Conservation (phyloP, 23 red algal genomes). For the Chondrus crispus region DNA sequence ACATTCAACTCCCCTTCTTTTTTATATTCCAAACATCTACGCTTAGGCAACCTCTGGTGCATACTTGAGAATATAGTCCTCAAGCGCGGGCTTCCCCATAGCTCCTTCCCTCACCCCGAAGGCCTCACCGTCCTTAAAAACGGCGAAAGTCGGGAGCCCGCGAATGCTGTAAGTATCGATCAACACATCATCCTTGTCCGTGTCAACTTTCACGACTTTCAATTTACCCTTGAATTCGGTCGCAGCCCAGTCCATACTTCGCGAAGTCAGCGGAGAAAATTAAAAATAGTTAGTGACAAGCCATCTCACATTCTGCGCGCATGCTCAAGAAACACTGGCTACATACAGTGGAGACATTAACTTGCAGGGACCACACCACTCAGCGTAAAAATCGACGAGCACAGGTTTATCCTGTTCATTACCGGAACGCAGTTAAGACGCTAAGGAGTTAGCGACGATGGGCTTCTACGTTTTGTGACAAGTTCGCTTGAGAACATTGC, state of each 20-base stretch:
- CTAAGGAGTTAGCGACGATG: neutral
- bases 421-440: neutral
- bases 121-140: constrained; percentile 72
- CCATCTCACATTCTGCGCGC: neutral
- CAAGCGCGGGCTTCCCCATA: constrained; percentile 79
- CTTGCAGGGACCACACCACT: constrained; percentile 98
- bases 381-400: constrained; percentile 92
- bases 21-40: no score
- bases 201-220: constrained; percentile 93
- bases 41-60: constrained; percentile 13
- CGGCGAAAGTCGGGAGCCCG: constrained; percentile 89
- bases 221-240: constrained; percentile 68
- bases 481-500: neutral
- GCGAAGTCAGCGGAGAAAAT: neutral
- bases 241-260: constrained; percentile 92
- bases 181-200: constrained; percentile 84
- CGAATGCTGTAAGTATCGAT: constrained; percentile 78
- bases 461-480: neutral
- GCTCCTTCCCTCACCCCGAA: constrained; percentile 78
- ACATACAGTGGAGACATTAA: constrained; percentile 82
- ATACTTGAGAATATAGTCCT: constrained; percentile 59
- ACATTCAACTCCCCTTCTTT: no score
- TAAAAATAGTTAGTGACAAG: neutral
- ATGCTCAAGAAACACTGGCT: neutral
- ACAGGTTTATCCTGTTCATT: constrained; percentile 62